Evolutionary conservation across 306 rosid species (phyloP), one percentile per base, ranked within the genome.

Genomic region (Prunus dulcis): DNA sequence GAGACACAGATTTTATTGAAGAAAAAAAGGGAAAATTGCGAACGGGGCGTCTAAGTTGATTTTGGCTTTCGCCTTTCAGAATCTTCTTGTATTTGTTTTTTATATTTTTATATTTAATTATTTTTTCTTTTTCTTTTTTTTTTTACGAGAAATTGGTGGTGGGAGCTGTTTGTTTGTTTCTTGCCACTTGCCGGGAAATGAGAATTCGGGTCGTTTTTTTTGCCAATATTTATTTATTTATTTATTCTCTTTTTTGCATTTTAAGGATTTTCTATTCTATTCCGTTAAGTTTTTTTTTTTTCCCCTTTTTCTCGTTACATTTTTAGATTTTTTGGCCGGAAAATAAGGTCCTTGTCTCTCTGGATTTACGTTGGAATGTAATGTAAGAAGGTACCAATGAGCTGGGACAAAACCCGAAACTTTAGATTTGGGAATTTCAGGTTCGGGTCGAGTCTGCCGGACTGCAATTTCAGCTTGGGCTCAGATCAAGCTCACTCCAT

Each of bases 1-100:
- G 9, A 19, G 27, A 30, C 18, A 5, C 8, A 60, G n/a, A 6
- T 14, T 63, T 63, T 63, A 30, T 30, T 34, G 69, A 34, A 62
- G 67, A 28, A 28, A 15, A 25, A 58, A 11, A 2, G 30, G 38
- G 3, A 2, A 8, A 15, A 30, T 56, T 64, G 22, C 69, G 50
- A 64, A 18, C 69, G 69, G 69, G 69, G 69, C 69, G 69, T 64
- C 69, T 0, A 38, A 34, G 7, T 38, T 34, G 69, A 30, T 30
- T 38, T 64, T 64, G 15, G 10, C 13, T 27, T 30, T 61, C 41
- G 66, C 34, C 9, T 9, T 64, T 5, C 47, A 7, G 23, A 0
- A 32, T 15, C 67, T 28, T 28, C 4, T 32, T 18, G 69, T 64
- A 34, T 34, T 64, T 34, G 50, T 41, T 9, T 64, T 64, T 64